Conservation (phyloP, 2,329 filamentous ascomycete species). For the Tolypocladium tropicale region DNA sequence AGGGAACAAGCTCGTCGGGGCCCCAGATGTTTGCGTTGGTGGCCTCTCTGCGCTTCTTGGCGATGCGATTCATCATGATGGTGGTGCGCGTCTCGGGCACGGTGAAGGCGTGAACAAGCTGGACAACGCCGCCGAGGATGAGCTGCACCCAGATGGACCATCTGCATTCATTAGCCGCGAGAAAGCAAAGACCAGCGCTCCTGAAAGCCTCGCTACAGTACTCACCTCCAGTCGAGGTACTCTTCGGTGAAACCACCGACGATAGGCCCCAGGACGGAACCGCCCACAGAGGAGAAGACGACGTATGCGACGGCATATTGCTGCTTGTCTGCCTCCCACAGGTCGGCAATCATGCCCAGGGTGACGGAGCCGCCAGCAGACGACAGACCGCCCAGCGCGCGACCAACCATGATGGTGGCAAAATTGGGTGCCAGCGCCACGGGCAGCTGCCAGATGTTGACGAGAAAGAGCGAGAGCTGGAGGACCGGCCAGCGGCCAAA, state of each 20-base stretch:
- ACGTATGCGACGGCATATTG: constrained; percentile 69
- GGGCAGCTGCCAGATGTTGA: constrained; percentile 68
- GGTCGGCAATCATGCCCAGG: constrained; percentile 64
- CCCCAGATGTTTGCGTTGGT: constrained; percentile 55
- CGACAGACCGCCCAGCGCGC: constrained; percentile 58
- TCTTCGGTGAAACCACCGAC: constrained; percentile 67
- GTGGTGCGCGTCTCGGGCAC: constrained; percentile 73
- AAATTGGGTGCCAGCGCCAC: constrained; percentile 68
- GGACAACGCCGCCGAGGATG: constrained; percentile 63
- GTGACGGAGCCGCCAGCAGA: constrained; percentile 66
- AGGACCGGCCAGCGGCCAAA: constrained; percentile 68
- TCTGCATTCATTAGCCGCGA: constrained; percentile 6
- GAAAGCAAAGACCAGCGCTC: not conserved
- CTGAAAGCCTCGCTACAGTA: not conserved
- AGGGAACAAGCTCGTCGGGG: constrained; percentile 58
- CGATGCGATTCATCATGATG: constrained; percentile 69
- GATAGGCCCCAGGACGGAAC: constrained; percentile 66
- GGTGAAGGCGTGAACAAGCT: constrained; percentile 53
- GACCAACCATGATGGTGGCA: constrained; percentile 57
- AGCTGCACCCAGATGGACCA: constrained; percentile 79
- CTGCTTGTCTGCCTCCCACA: constrained; percentile 61
- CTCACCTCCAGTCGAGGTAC: constrained; percentile 55
- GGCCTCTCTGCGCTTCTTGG: constrained; percentile 58
- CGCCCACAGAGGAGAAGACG: constrained; percentile 71
- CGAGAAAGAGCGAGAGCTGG: constrained; percentile 61